Evolutionary conservation across 177 flowering plant genomes (phyloP).

Genomic region (Vitis hybrid): DNA sequence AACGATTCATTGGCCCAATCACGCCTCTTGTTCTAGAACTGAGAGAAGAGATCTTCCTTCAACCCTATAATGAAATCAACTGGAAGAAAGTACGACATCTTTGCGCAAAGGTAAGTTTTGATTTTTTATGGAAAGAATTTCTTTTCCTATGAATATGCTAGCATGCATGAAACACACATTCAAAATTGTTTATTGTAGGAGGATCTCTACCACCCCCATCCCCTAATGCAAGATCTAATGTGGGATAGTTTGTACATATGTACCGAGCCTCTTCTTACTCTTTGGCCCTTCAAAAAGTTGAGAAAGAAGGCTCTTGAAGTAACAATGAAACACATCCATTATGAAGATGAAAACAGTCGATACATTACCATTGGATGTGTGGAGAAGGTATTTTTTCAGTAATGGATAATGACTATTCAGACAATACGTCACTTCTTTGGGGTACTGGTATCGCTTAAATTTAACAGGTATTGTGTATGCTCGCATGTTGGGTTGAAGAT

Average conservation of each 20-base stretch:
- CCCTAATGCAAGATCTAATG: conserved; percentile 37
- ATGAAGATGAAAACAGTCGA: conserved; percentile 54
- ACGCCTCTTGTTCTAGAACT: conserved; percentile 45
- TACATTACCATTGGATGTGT: conserved; percentile 54
- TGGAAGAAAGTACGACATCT: conserved; percentile 47
- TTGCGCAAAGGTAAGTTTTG: conserved; percentile 38
- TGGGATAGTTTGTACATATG: conserved; percentile 48
- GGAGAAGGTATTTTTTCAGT: conserved; percentile 27
- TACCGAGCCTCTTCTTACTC: conserved; percentile 40
- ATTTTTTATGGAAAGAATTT: background rate
- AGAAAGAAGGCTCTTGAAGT: conserved; percentile 34
- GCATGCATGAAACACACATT: too few relatives aligned
- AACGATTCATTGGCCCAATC: conserved; percentile 46
- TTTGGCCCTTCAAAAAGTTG: conserved; percentile 46
- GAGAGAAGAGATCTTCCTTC: conserved; percentile 40
- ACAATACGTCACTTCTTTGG: background rate
- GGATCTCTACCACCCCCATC: conserved; percentile 42
- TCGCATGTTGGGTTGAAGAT: conserved; percentile 63
- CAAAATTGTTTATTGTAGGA: conserved; percentile 22
- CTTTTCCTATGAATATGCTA: background rate
- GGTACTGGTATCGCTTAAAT: background rate
- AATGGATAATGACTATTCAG: background rate
- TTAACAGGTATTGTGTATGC: conserved; percentile 38
- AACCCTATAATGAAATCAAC: conserved; percentile 39
- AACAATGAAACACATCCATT: conserved; percentile 44